A percentile compares a stretch with the other conserved stretches of the same genome.
These are phyloP conservation scores for Schoenoplectus tabernaemontani DNA, from an alignment of 202 grass and related monocot genomes.

Conservation along the genomic window DNA sequence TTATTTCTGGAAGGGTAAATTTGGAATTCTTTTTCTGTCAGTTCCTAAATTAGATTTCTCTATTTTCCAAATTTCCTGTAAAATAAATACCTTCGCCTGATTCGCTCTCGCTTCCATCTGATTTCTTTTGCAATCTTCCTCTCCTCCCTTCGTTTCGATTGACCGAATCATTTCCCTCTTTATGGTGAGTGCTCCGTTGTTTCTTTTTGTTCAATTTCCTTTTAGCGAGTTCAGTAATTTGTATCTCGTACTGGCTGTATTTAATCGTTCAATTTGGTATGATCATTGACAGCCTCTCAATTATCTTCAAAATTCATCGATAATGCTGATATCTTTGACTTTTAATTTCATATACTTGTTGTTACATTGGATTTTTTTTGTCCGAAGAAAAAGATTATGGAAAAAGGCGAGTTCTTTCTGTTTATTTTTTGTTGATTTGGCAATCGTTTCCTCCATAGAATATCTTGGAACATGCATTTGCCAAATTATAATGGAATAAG, in stretches of 20 bases:
- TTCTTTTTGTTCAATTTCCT: neutral
- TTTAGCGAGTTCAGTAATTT: neutral
- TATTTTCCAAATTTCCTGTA: neutral
- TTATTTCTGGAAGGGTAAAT: neutral
- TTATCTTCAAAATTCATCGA: neutral
- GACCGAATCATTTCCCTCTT: neutral
- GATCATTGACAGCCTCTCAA: neutral
- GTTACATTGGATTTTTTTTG: neutral
- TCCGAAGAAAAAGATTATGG: neutral
- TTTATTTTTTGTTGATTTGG: neutral
- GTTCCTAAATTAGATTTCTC: constrained; percentile 8
- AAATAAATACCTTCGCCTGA: neutral
- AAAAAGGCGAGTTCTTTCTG: neutral
- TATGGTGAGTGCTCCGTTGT: neutral
- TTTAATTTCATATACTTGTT: neutral
- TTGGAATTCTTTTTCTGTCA: neutral
- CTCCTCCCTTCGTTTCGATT: neutral
- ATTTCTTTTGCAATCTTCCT: neutral
- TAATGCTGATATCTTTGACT: neutral
- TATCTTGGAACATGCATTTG: neutral
- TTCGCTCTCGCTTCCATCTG: neutral
- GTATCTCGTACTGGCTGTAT: neutral
- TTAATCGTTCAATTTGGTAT: neutral
- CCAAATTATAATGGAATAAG: neutral
- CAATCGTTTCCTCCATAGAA: neutral